These are phyloP conservation scores for Umbilicus rupestris DNA, from an alignment of 164 flowering plant species.

Conservation along the genomic window DNA sequence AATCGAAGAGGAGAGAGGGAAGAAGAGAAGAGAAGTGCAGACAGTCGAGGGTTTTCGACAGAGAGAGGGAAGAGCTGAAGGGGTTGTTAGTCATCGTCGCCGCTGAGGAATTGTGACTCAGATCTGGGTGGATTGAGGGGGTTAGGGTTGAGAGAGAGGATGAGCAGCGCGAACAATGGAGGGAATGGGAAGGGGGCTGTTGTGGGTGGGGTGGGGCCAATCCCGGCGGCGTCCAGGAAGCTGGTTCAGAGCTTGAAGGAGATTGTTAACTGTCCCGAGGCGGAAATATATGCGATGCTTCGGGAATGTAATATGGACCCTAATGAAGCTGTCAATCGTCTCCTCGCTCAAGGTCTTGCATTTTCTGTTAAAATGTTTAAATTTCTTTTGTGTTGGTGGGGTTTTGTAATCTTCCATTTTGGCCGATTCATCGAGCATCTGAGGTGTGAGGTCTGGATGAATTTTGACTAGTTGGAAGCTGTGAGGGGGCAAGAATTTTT, in stretches of 20 bases:
- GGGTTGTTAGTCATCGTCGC: too few relatives aligned
- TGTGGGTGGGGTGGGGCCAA: background rate
- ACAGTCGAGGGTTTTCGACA: too few relatives aligned
- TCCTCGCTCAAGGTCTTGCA: slow-evolving; percentile 76
- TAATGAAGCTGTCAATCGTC: slow-evolving; percentile 72
- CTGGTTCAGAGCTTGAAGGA: slow-evolving; percentile 86
- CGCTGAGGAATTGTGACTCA: background rate
- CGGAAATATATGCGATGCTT: slow-evolving; percentile 66
- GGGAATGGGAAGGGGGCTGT: slow-evolving; percentile 1
- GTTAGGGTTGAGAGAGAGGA: background rate
- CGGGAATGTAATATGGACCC: slow-evolving; percentile 95
- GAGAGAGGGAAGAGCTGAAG: too few relatives aligned
- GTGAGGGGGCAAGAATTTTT: too few relatives aligned
- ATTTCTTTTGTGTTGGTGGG: background rate
- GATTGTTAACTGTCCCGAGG: slow-evolving; percentile 62
- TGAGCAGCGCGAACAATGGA: slow-evolving; percentile 2
- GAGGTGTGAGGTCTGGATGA: background rate
- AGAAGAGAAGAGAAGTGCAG: too few relatives aligned
- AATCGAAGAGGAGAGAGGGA: too few relatives aligned
- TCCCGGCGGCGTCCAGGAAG: slow-evolving; percentile 34
- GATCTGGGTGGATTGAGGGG: slow-evolving; percentile 2
- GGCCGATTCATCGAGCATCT: background rate
- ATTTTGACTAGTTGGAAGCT: background rate
- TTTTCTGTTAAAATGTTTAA: background rate
- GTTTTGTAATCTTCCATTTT: background rate